Evolutionary conservation across 2,329 filamentous ascomycete species (phyloP).

Genomic region (Septoria linicola): DNA sequence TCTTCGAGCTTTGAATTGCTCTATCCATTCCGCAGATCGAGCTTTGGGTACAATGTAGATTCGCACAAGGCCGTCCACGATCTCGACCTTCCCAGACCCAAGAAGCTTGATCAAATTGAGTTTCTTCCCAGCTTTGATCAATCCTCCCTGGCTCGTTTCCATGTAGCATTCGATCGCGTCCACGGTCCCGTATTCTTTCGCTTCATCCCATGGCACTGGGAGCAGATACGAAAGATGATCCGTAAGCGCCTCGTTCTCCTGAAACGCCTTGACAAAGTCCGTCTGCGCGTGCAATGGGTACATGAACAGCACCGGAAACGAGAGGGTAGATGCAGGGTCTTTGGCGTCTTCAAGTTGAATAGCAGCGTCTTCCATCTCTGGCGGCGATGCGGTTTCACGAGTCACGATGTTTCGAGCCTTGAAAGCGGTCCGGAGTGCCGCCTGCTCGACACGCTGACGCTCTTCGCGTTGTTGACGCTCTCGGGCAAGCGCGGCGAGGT

Average conservation of each 20-base stretch:
- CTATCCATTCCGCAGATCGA: conserved; percentile 72
- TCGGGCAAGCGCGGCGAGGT: conserved; percentile 56
- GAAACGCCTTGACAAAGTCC: conserved; percentile 87
- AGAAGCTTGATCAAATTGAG: conserved; percentile 73
- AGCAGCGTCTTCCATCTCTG: conserved; percentile 82
- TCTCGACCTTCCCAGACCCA: conserved; percentile 72
- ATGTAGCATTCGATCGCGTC: conserved; percentile 79
- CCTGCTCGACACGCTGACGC: conserved; percentile 56
- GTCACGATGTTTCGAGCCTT: conserved; percentile 68
- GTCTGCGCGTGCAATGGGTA: conserved; percentile 81
- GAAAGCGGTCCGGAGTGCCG: conserved; percentile 55
- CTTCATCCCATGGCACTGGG: conserved; percentile 80
- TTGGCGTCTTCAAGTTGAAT: conserved; percentile 70
- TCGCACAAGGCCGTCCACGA: conserved; percentile 80
- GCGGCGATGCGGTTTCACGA: conserved; percentile 63
- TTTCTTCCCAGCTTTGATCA: conserved; percentile 90
- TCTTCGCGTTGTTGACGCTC: conserved; percentile 58
- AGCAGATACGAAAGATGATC: conserved; percentile 85
- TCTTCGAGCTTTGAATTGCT: conserved; percentile 76
- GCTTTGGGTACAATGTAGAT: conserved; percentile 77
- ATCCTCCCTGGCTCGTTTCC: conserved; percentile 74
- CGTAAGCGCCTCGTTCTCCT: conserved; percentile 70
- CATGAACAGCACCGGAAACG: conserved; percentile 76
- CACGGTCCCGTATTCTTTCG: conserved; percentile 60
- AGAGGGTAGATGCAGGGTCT: conserved; percentile 68